phyloP scores from a whole-genome alignment of 805 yeast genomes.

The Cyberlindnera euphorbiae region DNA sequence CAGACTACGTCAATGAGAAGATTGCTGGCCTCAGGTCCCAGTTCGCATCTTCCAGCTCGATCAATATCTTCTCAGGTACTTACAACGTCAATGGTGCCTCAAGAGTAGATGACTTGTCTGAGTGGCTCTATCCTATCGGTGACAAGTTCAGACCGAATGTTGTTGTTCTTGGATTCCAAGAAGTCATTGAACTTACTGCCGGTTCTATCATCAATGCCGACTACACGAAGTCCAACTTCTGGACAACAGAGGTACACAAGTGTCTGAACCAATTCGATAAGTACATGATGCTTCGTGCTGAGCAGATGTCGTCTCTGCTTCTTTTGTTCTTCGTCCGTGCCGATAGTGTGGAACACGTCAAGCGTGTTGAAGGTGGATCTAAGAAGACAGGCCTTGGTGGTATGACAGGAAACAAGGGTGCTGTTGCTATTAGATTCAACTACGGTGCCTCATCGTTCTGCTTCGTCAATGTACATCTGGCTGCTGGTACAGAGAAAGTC shows the following conservation, averaged over 20 bases:
- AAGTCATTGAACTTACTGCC: constrained; percentile 79
- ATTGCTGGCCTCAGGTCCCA: constrained; percentile 35
- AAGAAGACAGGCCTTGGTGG: constrained; percentile 96
- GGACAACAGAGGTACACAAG: constrained; percentile 78
- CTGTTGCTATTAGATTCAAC: constrained; percentile 62
- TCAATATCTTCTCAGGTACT: constrained; percentile 74
- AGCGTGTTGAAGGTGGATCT: constrained; percentile 81
- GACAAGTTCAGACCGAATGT: constrained; percentile 40
- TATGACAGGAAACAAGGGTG: constrained; percentile 79
- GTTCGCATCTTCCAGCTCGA: constrained; percentile 52
- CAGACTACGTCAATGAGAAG: constrained; percentile 61
- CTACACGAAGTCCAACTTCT: constrained; percentile 62
- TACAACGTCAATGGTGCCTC: constrained; percentile 77
- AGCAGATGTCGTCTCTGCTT: constrained; percentile 65
- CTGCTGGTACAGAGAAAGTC: constrained; percentile 82
- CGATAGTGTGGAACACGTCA: constrained; percentile 47
- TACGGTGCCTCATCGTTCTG: constrained; percentile 69
- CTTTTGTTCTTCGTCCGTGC: constrained; percentile 57
- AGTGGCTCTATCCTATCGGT: constrained; percentile 73
- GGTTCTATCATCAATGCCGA: constrained; percentile 87
- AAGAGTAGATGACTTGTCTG: constrained; percentile 44
- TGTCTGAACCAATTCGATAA: constrained; percentile 51
- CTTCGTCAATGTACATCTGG: constrained; percentile 81
- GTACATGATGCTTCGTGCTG: constrained; percentile 52
- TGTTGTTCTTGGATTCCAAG: constrained; percentile 83